A percentile compares a stretch with the other conserved stretches of the same genome.
Conservation (phyloP, 495 filamentous ascomycete genomes). For the Bacidia rubella region DNA sequence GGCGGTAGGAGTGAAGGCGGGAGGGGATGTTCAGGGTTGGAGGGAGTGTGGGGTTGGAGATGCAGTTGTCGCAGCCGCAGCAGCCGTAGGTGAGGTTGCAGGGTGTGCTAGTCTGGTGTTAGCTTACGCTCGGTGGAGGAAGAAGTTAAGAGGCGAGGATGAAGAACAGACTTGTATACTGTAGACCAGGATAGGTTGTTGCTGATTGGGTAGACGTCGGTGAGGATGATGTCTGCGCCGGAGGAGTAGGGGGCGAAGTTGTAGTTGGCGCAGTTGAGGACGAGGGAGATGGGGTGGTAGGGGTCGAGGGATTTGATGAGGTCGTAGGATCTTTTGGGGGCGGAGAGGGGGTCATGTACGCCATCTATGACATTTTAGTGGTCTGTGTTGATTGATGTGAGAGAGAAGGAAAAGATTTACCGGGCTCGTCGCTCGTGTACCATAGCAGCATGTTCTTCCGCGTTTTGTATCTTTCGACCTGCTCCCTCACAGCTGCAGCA, state of each 20-base stretch:
- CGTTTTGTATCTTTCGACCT: slow-evolving; percentile 38
- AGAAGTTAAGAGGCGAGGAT: background rate
- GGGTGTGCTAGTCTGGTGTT: slow-evolving; percentile 28
- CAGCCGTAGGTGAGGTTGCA: slow-evolving; percentile 57
- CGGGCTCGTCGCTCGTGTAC: slow-evolving; percentile 55
- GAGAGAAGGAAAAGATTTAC: background rate
- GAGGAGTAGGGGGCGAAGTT: slow-evolving; percentile 47
- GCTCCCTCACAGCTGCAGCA: slow-evolving; percentile 33
- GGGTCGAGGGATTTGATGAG: slow-evolving; percentile 46
- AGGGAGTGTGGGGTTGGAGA: background rate
- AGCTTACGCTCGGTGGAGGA: background rate
- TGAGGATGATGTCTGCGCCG: slow-evolving; percentile 52
- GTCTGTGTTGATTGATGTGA: background rate
- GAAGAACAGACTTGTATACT: slow-evolving; percentile 21
- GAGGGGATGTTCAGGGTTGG: background rate
- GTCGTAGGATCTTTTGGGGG: slow-evolving; percentile 26
- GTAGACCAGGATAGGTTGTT: slow-evolving; percentile 36
- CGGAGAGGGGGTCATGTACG: slow-evolving; percentile 42
- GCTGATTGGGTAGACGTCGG: slow-evolving; percentile 52
- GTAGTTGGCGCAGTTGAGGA: slow-evolving; percentile 59
- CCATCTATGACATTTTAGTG: slow-evolving; percentile 32
- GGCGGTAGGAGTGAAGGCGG: slow-evolving; percentile 36
- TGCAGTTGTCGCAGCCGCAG: slow-evolving; percentile 61
- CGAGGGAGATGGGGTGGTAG: slow-evolving; percentile 53
- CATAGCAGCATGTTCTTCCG: slow-evolving; percentile 46